Conservation (phyloP, 2,329 filamentous ascomycete genomes). For the Ophiocordyceps camponoti-leonardi region DNA sequence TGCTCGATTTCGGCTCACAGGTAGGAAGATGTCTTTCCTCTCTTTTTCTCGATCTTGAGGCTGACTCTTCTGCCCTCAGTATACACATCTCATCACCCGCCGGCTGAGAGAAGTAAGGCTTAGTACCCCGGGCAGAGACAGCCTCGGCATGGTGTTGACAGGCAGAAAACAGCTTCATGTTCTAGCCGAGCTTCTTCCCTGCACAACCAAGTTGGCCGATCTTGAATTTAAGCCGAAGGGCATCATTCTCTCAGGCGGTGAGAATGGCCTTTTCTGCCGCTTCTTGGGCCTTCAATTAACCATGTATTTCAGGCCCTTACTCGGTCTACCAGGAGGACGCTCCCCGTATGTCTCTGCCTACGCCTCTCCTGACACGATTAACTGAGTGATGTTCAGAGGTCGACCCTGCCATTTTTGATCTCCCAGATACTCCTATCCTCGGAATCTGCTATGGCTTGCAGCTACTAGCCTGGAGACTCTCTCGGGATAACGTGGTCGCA, state of each 20-base stretch:
- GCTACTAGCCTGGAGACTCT: slow-evolving; percentile 47
- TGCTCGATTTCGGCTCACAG: not conserved
- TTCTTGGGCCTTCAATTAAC: not conserved
- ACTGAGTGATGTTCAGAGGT: slow-evolving; percentile 28
- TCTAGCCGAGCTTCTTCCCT: slow-evolving; percentile 64
- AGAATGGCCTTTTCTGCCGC: not conserved
- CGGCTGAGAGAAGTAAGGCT: not conserved
- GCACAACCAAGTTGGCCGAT: slow-evolving; percentile 63
- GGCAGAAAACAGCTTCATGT: not conserved
- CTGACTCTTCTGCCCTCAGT: not conserved
- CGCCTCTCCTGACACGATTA: slow-evolving; percentile 1
- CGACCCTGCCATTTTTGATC: slow-evolving; percentile 41
- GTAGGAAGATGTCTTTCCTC: not conserved
- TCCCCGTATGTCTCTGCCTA: slow-evolving; percentile 23
- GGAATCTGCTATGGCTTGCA: slow-evolving; percentile 15
- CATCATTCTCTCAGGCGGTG: slow-evolving; percentile 41
- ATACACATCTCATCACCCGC: not conserved
- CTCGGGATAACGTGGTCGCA: slow-evolving; percentile 6
- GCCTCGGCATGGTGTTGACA: not conserved
- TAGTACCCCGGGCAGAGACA: too few relatives aligned
- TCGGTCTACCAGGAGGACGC: slow-evolving; percentile 70
- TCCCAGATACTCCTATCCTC: slow-evolving; percentile 10
- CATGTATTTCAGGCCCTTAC: slow-evolving; percentile 20
- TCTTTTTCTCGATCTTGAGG: not conserved
- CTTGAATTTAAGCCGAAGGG: slow-evolving; percentile 67